Evolutionary conservation across 2,329 filamentous ascomycete genomes (phyloP).

Genomic region (Aspergillus uvarum): DNA sequence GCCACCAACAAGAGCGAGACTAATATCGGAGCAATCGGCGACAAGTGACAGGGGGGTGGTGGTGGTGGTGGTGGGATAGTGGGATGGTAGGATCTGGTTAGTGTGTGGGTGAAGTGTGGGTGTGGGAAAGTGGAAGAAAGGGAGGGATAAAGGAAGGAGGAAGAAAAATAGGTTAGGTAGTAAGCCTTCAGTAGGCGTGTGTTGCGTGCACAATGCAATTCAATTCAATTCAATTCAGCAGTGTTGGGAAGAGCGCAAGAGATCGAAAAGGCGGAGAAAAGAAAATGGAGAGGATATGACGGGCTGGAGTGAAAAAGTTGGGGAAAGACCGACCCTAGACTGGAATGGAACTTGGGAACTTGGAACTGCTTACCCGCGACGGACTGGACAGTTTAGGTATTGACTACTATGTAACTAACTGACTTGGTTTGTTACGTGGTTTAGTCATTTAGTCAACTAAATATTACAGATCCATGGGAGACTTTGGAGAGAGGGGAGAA

Average conservation of each 20-base stretch:
- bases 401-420: too few relatives aligned
- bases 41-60: neutral
- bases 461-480: neutral
- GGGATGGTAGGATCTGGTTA: neutral
- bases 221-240: conserved; percentile 2
- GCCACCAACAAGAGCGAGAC: neutral
- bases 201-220: neutral
- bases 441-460: too few relatives aligned
- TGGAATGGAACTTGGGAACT: too few relatives aligned
- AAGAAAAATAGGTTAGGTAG: too few relatives aligned
- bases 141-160: neutral
- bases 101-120: neutral
- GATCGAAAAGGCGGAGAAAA: conserved; percentile 20
- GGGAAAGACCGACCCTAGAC: conserved; percentile 12
- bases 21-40: neutral
- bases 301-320: conserved; percentile 13
- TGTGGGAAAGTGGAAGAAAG: neutral
- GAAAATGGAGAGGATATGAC: conserved; percentile 15
- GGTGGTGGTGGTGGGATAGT: neutral
- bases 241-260: conserved; percentile 2
- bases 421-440: too few relatives aligned
- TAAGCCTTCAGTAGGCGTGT: neutral
- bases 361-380: conserved; percentile 18
- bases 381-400: too few relatives aligned
- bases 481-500: neutral